Evolutionary conservation across 352 stramenopile genomes (phyloP), one percentile per base, ranked within the genome.

Genomic region (Phytopythium aichiense): DNA sequence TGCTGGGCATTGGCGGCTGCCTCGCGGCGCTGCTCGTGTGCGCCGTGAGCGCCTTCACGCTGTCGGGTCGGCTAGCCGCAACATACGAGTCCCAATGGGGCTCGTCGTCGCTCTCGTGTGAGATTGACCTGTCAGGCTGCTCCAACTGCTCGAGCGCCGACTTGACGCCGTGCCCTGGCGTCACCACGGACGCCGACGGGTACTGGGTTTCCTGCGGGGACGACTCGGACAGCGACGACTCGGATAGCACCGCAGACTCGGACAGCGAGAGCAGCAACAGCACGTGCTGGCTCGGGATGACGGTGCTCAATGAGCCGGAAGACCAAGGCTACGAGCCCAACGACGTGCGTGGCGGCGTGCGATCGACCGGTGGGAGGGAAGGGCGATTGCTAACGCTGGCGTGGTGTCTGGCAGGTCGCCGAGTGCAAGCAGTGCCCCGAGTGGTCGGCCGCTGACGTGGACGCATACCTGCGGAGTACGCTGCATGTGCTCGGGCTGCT

Each of bases 341-440:
- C 53, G 83, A 92, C 61, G 80, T 89, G 75, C 58, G 77, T 81
- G 20, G 60, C n/a, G 25, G 15, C 38, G 7, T 31, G 28, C 28
- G 28, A 31, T 31, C 28, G 35, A 40, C 15, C 12, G 35, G 8
- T 40, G 35, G 35, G 35, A 40, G 12, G 35, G 35, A 15, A 40
- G 35, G 35, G 15, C n/a, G 57, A n/a, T 72, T 33, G 33, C 25
- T 53, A 35, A 53, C 48, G 3, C 48, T 15, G 1, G 4, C 3
- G 18, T 23, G 13, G 18, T 33, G 46, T 40, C 8, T 20, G 66
- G 33, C 55, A 89, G 81, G 84, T 93, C 51, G 84, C 81, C 1
- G 69, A 65, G 25, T 95, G 87, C 33, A 75, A 80, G 45, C 81
- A 87, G 51, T 95, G 87, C 51, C 84, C 87, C 40, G 79, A 95